Conservation (phyloP, 257 asterid species). For the Solanum virginianum region DNA sequence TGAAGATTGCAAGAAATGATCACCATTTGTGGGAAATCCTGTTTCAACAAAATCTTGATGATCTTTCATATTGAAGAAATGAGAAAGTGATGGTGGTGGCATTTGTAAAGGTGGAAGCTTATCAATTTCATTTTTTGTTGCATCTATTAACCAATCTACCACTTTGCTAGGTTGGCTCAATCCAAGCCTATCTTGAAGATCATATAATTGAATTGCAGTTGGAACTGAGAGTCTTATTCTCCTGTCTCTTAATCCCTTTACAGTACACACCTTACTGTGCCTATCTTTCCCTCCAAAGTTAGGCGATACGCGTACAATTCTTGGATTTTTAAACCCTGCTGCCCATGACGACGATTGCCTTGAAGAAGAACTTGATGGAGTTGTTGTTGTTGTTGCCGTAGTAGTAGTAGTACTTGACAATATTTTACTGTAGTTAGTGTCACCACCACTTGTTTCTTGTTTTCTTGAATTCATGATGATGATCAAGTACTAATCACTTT, state of each 20-base stretch:
- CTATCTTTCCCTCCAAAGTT: constrained; percentile 61
- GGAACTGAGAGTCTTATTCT: constrained; percentile 65
- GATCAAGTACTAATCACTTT: neutral
- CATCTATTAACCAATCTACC: constrained; percentile 60
- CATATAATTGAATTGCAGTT: constrained; percentile 56
- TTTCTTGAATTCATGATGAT: constrained; percentile 39
- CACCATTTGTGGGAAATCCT: neutral
- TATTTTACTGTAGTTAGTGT: neutral
- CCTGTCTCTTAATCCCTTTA: constrained; percentile 56
- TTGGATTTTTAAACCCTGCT: constrained; percentile 41
- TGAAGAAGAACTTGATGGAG: constrained; percentile 21
- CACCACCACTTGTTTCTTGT: constrained; percentile 25
- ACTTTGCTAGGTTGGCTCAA: constrained; percentile 66
- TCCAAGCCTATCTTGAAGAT: constrained; percentile 65
- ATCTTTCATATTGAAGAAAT: neutral
- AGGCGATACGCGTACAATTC: constrained; percentile 58
- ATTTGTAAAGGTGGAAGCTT: constrained; percentile 59
- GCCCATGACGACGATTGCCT: constrained; percentile 25
- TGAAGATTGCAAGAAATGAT: constrained; percentile 35
- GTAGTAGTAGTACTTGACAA: neutral
- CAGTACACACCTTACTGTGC: constrained; percentile 69
- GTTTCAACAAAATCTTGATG: neutral
- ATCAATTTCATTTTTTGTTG: constrained; percentile 42
- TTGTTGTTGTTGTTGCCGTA: too few relatives aligned
- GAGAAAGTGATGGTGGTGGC: constrained; percentile 9